A percentile compares a stretch with the other conserved stretches of the same genome.
Evolutionary conservation across 352 stramenopile genomes (phyloP).

Genomic region (Phytophthora pluvialis): DNA sequence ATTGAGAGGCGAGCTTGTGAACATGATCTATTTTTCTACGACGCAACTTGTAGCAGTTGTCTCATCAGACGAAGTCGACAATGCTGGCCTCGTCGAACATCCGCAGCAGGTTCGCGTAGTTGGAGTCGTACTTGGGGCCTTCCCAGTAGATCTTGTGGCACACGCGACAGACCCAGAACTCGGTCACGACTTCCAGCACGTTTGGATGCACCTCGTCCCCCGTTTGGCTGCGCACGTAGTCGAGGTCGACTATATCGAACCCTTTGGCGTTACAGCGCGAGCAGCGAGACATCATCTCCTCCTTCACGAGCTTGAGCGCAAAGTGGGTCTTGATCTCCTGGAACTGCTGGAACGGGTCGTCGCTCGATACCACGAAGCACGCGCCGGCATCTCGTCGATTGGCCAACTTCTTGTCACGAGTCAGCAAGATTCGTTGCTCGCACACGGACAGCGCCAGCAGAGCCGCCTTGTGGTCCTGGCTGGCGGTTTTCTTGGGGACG

Average conservation of each 20-base stretch:
- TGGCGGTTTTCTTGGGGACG: slow-evolving; percentile 34
- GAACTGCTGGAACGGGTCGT: slow-evolving; percentile 76
- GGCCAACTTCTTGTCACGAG: slow-evolving; percentile 76
- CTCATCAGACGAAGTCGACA: slow-evolving; percentile 12
- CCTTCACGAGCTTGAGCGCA: slow-evolving; percentile 58
- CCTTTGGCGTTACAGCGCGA: slow-evolving; percentile 73
- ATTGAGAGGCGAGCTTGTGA: background rate
- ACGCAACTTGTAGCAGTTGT: background rate
- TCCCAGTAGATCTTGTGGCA: slow-evolving; percentile 84
- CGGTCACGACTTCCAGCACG: slow-evolving; percentile 62
- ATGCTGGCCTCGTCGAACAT: slow-evolving; percentile 52
- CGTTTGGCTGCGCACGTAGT: slow-evolving; percentile 60
- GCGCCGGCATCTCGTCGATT: slow-evolving; percentile 68
- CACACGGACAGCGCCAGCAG: slow-evolving; percentile 55
- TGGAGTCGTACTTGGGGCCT: slow-evolving; percentile 76
- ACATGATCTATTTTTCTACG: slow-evolving; percentile 11
- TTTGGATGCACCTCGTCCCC: slow-evolving; percentile 58
- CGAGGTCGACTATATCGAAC: slow-evolving; percentile 57
- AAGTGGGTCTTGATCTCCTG: slow-evolving; percentile 82
- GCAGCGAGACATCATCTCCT: slow-evolving; percentile 82
- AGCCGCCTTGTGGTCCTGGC: slow-evolving; percentile 50
- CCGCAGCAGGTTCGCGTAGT: slow-evolving; percentile 61
- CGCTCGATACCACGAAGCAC: slow-evolving; percentile 78
- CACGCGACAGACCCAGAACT: slow-evolving; percentile 71
- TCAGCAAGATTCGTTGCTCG: slow-evolving; percentile 80